Base-by-base conservation (phyloP, 495 filamentous ascomycete genomes). In the Sporormia fimetaria region DNA sequence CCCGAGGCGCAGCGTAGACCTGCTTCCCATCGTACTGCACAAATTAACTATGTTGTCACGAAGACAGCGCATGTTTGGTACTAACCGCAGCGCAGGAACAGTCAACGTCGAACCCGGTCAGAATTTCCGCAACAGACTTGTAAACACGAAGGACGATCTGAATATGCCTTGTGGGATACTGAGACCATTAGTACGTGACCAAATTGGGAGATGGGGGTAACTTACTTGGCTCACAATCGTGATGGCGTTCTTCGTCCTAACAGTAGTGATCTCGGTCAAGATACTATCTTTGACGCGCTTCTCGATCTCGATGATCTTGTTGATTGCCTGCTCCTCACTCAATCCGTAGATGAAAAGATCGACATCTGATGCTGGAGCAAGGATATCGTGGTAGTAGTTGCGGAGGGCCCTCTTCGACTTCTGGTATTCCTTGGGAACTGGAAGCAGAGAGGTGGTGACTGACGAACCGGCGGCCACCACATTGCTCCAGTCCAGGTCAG, bases 91-190 rank as follows among this genome's bases (percentile, higher is more conserved):
- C 79, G 46, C 82, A 79, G 3, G 82, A 78, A 56, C 78, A 85
- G 48, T 88, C 82, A 11, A 90, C 83, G 55, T 90, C 83, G 45
- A 90, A 90, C 0, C 83, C 83, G 8, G 81, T 82, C 6, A 90
- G 65, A 37, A 90, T 87, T 53, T 90, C 81, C 1, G 80, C 74
- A 26, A 87, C 57, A 0, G 79, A 83, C 45, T 80, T 80, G 60
- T 92, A 88, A 35, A 88, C 73, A 4, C 84, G 78, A 10, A 88
- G 72, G 7, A 92, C 83, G 50, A 92, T 85, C 63, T 85, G 62
- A 14, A 88, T 73, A 54, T 92, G 84, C 4, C 84, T 73, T 22
- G 73, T 84, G 0, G 83, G 83, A 57, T 90, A 86, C 53, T 87
- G n/a, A n/a, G n/a, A n/a, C n/a, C n/a, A n/a, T n/a, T n/a, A n/a